Evolutionary conservation across 169 alveolate species (phyloP).

Genomic region (Plasmodium adleri): DNA sequence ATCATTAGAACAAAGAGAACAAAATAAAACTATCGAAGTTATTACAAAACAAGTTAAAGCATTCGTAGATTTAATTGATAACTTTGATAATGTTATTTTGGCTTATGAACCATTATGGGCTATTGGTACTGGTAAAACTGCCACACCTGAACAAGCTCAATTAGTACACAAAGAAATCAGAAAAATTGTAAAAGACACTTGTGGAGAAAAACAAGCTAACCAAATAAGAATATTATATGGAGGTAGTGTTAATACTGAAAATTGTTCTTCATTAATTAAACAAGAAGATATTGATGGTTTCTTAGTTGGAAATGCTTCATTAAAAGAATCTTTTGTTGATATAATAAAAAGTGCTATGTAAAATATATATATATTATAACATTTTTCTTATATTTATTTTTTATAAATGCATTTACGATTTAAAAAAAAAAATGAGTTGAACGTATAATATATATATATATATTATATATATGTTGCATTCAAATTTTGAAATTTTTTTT

Average conservation of each 20-base stretch:
- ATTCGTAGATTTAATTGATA: slow-evolving; percentile 84
- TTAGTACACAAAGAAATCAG: slow-evolving; percentile 93
- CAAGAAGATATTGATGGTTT: slow-evolving; percentile 98
- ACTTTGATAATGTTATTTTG: slow-evolving; percentile 95
- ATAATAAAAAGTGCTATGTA: slow-evolving; percentile 90
- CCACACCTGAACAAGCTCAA: slow-evolving; percentile 97
- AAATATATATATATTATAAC: neutral
- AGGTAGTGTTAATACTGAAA: slow-evolving; percentile 97
- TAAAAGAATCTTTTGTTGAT: slow-evolving; percentile 96
- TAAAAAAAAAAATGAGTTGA: too few relatives aligned
- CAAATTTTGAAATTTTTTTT: too few relatives aligned
- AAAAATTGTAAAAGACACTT: slow-evolving; percentile 21
- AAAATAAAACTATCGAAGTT: slow-evolving; percentile 94
- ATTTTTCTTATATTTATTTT: too few relatives aligned
- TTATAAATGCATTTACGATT: too few relatives aligned
- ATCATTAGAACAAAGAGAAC: slow-evolving; percentile 94
- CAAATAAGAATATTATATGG: slow-evolving; percentile 97
- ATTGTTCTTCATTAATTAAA: slow-evolving; percentile 94
- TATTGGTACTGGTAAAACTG: slow-evolving; percentile 99
- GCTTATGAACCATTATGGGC: slow-evolving; percentile 99
- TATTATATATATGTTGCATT: too few relatives aligned
- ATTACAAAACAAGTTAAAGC: slow-evolving; percentile 92
- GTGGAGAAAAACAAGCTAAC: slow-evolving; percentile 90
- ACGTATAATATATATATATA: too few relatives aligned
- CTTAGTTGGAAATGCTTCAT: slow-evolving; percentile 99